phyloP scores from a whole-genome alignment of 768 basidiomycete genomes.

The Lentinula edodes region DNA sequence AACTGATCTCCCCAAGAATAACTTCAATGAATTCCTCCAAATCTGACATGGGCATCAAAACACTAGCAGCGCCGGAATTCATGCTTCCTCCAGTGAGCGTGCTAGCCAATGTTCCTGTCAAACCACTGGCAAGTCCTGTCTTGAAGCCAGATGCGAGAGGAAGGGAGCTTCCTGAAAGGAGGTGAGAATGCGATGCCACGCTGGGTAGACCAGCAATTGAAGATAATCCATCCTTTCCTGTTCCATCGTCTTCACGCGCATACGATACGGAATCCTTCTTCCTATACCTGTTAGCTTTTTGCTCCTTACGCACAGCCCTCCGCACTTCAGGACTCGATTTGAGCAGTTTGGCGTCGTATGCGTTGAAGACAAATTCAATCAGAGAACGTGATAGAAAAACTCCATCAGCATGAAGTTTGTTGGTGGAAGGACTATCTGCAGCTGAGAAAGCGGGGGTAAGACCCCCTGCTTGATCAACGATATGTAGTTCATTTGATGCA shows the following conservation, averaged over 20 bases:
- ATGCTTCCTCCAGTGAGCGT: slow-evolving; percentile 16
- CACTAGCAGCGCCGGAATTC: slow-evolving; percentile 28
- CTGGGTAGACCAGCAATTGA: not conserved
- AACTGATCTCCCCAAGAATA: slow-evolving; percentile 25
- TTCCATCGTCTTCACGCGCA: not conserved
- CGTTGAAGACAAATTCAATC: slow-evolving; percentile 38
- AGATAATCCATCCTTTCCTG: not conserved
- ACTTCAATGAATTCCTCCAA: slow-evolving; percentile 45
- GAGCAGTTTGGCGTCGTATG: slow-evolving; percentile 39
- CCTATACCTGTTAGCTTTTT: not conserved
- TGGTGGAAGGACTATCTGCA: slow-evolving; percentile 11
- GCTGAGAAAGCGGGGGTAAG: too few species aligned
- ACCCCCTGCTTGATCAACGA: not conserved
- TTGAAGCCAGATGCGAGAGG: slow-evolving; percentile 3
- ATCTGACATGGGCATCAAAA: slow-evolving; percentile 46
- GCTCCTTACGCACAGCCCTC: slow-evolving; percentile 2
- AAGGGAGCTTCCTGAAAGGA: not conserved
- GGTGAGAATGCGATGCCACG: not conserved
- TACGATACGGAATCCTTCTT: not conserved
- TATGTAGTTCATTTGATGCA: not conserved
- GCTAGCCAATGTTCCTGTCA: not conserved
- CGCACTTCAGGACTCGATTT: not conserved
- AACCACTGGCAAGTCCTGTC: not conserved
- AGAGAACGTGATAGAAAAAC: slow-evolving; percentile 38
- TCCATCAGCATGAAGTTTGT: slow-evolving; percentile 3